phyloP scores from a whole-genome alignment of 2,329 filamentous ascomycete genomes.

The Juglanconis oblonga region DNA sequence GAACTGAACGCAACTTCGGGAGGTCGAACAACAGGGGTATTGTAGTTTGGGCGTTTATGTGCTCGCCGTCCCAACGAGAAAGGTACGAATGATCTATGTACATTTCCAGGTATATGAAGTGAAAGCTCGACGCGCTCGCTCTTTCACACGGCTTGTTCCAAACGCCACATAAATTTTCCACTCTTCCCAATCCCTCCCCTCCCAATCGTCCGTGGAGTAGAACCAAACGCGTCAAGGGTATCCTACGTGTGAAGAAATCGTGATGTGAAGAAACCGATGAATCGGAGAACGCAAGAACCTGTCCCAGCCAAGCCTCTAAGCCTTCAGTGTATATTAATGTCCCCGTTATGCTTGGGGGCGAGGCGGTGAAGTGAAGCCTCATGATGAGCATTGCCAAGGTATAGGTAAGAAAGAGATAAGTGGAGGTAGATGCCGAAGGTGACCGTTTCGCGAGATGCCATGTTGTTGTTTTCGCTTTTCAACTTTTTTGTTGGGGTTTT shows the following conservation, averaged over 20 bases:
- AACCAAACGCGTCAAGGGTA: conserved; percentile 20
- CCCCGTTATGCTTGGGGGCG: neutral
- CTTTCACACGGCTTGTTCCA: neutral
- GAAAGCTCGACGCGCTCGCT: neutral
- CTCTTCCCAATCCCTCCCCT: neutral
- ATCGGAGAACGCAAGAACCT: neutral
- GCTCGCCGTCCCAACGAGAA: neutral
- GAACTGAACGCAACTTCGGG: neutral
- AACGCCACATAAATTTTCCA: neutral
- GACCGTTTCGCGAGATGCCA: conserved; percentile 14
- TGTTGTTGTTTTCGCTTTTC: conserved; percentile 12
- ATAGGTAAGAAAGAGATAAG: neutral
- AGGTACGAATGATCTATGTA: neutral
- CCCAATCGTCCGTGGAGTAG: neutral
- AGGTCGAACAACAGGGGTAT: neutral
- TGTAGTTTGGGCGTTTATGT: neutral
- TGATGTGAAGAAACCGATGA: conserved; percentile 6
- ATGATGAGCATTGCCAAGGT: neutral
- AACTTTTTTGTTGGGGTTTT: conserved; percentile 16
- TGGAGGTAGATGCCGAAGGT: neutral
- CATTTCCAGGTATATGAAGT: neutral
- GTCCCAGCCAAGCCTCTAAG: neutral
- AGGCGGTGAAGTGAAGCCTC: neutral
- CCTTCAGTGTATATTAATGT: neutral
- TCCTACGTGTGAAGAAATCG: conserved; percentile 11